phyloP scores from a whole-genome alignment of 257 asterid genomes.

The Misopates orontium region DNA sequence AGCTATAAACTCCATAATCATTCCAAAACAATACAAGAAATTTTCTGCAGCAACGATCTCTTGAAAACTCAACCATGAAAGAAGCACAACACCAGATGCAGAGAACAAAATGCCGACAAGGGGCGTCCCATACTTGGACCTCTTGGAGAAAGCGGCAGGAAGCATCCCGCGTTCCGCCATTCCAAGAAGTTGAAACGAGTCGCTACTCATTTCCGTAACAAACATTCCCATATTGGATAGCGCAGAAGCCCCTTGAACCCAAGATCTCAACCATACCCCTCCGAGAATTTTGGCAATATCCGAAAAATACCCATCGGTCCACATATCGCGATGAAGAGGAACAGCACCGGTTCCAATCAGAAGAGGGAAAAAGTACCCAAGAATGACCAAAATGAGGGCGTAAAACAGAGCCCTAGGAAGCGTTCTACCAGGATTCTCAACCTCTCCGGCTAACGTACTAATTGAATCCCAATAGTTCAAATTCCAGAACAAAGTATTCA shows the following conservation, averaged over 20 bases:
- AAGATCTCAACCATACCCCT: conserved; percentile 63
- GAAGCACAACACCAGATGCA: too few species aligned
- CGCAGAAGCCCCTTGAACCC: conserved; percentile 72
- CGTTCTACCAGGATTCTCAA: conserved; percentile 54
- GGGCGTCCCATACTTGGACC: too few species aligned
- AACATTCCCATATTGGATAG: conserved; percentile 78
- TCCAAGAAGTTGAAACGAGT: conserved; percentile 73
- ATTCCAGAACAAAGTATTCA: conserved; percentile 71
- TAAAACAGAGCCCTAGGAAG: conserved; percentile 63
- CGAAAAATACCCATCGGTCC: conserved; percentile 71
- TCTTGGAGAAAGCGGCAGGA: too few species aligned
- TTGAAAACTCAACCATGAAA: too few species aligned
- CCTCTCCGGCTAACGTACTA: conserved; percentile 66
- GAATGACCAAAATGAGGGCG: conserved; percentile 58
- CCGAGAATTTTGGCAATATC: conserved; percentile 61
- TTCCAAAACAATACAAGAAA: too few species aligned
- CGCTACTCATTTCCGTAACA: conserved; percentile 73
- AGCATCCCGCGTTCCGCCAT: conserved; percentile 72
- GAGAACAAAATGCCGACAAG: too few species aligned
- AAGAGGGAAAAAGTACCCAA: conserved; percentile 54
- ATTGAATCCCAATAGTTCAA: conserved; percentile 71
- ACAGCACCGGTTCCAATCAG: conserved; percentile 62
- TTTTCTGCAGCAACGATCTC: too few species aligned
- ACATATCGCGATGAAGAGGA: conserved; percentile 50
- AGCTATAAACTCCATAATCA: too few species aligned